Conservation (phyloP, 495 filamentous ascomycete species). For the Neurospora africana region DNA sequence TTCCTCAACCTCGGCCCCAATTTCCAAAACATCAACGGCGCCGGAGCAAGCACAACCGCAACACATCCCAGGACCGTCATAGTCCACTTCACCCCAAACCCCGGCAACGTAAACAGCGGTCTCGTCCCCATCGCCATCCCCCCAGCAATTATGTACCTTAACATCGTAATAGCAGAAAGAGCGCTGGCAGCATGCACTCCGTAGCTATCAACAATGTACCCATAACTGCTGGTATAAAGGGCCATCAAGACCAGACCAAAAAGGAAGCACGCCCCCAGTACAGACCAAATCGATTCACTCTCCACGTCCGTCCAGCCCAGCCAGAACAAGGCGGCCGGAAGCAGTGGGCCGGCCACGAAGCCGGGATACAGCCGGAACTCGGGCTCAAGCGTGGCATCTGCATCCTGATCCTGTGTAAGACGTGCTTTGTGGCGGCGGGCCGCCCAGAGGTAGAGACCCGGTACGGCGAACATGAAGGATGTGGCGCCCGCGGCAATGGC, state of each 20-base stretch:
- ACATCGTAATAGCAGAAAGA: slow-evolving; percentile 39
- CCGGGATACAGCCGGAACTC: slow-evolving; percentile 50
- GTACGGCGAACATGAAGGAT: slow-evolving; percentile 35
- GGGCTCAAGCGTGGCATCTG: slow-evolving; percentile 25
- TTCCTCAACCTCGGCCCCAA: slow-evolving; percentile 15
- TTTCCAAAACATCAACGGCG: slow-evolving; percentile 18
- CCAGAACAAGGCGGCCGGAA: slow-evolving; percentile 54
- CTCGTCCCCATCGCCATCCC: slow-evolving; percentile 33
- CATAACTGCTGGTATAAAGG: slow-evolving; percentile 41
- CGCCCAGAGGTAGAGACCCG: slow-evolving; percentile 44
- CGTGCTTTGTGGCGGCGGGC: slow-evolving; percentile 24
- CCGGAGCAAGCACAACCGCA: slow-evolving; percentile 11
- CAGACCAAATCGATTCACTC: slow-evolving; percentile 28
- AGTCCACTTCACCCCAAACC: slow-evolving; percentile 27
- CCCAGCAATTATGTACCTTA: slow-evolving; percentile 41
- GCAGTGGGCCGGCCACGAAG: slow-evolving; percentile 43
- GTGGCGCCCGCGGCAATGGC: slow-evolving; percentile 48
- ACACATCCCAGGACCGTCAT: slow-evolving; percentile 24
- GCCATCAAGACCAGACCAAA: slow-evolving; percentile 22
- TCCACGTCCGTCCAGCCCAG: slow-evolving; percentile 47
- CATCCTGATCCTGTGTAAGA: slow-evolving; percentile 24
- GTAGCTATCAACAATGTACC: slow-evolving; percentile 49
- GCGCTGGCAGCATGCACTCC: slow-evolving; percentile 34
- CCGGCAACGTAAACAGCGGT: slow-evolving; percentile 20
- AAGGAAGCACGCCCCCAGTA: slow-evolving; percentile 18